Percentiles rank a stretch among this genome's conserved stretches.
These are phyloP conservation scores for Pulicaria dysenterica DNA, from an alignment of 129 eudicot genomes.

Conservation along the genomic window DNA sequence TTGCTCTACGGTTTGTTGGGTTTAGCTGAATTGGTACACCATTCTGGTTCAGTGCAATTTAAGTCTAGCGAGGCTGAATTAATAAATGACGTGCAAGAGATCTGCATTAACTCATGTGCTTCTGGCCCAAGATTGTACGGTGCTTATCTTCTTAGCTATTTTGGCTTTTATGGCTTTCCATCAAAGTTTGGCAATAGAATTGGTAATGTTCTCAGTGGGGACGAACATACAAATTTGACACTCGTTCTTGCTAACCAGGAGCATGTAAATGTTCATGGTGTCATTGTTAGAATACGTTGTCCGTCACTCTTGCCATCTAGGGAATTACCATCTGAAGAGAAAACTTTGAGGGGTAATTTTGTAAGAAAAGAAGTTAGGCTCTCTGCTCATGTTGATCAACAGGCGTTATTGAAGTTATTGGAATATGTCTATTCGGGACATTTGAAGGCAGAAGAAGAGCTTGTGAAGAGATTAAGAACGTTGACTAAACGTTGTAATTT, in stretches of 20 bases:
- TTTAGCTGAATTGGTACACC: conserved; percentile 65
- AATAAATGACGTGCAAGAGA: conserved; percentile 41
- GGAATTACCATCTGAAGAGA: conserved; percentile 30
- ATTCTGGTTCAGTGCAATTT: conserved; percentile 32
- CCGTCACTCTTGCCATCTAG: conserved; percentile 63
- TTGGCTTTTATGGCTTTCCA: conserved; percentile 75
- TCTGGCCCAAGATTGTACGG: conserved; percentile 73
- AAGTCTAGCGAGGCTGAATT: conserved; percentile 45
- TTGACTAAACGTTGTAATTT: conserved; percentile 74
- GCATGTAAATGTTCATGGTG: conserved; percentile 57
- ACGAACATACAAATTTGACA: conserved; percentile 57
- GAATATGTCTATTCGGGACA: conserved; percentile 76
- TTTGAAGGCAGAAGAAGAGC: conserved; percentile 56
- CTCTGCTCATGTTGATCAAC: conserved; percentile 67
- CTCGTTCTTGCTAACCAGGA: conserved; percentile 56
- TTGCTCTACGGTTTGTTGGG: conserved; percentile 64
- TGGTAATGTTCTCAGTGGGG: conserved; percentile 45
- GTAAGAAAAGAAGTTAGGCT: conserved; percentile 49
- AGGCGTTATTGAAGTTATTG: conserved; percentile 63
- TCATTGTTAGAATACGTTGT: conserved; percentile 68
- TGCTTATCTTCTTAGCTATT: conserved; percentile 60
- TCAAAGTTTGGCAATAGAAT: conserved; percentile 59
- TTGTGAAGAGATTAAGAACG: conserved; percentile 60
- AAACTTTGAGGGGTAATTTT: conserved; percentile 23
- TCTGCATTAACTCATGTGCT: conserved; percentile 47